phyloP scores from a whole-genome alignment of 2,329 filamentous ascomycete genomes.

The Botrytis cinerea region DNA sequence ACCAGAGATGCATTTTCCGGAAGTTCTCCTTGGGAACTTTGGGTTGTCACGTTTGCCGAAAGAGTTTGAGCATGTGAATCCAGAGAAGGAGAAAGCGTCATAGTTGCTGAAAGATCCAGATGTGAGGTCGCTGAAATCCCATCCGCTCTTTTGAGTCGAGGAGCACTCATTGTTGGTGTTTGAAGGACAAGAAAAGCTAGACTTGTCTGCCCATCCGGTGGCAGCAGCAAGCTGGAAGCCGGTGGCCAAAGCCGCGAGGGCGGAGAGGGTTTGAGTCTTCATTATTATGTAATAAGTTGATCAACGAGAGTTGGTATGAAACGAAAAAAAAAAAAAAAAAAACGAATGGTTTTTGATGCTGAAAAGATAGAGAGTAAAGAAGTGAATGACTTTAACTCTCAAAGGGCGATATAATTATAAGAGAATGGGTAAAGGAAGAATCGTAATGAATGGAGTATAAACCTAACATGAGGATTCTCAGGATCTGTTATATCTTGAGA shows the following conservation, averaged over 20 bases:
- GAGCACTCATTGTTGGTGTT: slow-evolving; percentile 80
- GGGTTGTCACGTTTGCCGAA: slow-evolving; percentile 59
- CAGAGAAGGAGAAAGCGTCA: slow-evolving; percentile 71
- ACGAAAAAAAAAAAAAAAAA: slow-evolving; percentile 30
- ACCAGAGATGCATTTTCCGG: slow-evolving; percentile 62
- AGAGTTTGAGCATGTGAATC: slow-evolving; percentile 67
- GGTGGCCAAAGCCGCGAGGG: slow-evolving; percentile 34
- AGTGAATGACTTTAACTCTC: slow-evolving; percentile 50
- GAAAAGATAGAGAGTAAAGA: slow-evolving; percentile 44
- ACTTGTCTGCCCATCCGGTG: slow-evolving; percentile 52
- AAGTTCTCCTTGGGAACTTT: slow-evolving; percentile 41
- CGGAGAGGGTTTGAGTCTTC: slow-evolving; percentile 43
- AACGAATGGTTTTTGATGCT: slow-evolving; percentile 37
- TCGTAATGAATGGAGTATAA: slow-evolving; percentile 15
- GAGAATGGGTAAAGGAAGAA: slow-evolving; percentile 18
- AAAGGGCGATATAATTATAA: slow-evolving; percentile 29
- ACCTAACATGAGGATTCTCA: slow-evolving; percentile 24
- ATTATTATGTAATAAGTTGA: slow-evolving; percentile 41
- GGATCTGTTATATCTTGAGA: slow-evolving; percentile 26
- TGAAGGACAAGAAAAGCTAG: slow-evolving; percentile 64
- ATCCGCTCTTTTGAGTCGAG: slow-evolving; percentile 67
- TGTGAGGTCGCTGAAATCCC: slow-evolving; percentile 67
- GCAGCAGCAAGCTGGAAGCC: slow-evolving; percentile 50
- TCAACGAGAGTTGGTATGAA: slow-evolving; percentile 32
- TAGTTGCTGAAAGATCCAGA: slow-evolving; percentile 65